A percentile compares a stretch with the other conserved stretches of the same genome.
These are phyloP conservation scores for Astrothelium subdiscretum DNA, from an alignment of 495 filamentous ascomycete genomes.

Conservation along the genomic window DNA sequence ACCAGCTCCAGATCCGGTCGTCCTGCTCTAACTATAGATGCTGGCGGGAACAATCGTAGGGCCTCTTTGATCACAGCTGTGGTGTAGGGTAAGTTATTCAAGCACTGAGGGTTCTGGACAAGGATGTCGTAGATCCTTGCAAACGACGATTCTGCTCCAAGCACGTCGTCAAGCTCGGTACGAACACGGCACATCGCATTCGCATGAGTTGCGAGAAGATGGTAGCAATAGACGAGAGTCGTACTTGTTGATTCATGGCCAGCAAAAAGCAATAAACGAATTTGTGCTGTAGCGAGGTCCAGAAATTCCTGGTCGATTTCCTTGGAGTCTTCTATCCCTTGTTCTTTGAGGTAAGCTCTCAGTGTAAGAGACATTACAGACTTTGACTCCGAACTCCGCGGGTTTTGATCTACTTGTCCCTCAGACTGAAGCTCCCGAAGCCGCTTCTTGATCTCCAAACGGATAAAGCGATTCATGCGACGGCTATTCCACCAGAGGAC, in stretches of 20 bases:
- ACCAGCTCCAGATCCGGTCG: constrained; percentile 13
- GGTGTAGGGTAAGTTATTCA: constrained; percentile 24
- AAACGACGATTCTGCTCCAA: constrained; percentile 18
- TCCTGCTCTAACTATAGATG: constrained; percentile 16
- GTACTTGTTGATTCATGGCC: constrained; percentile 38
- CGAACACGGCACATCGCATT: constrained; percentile 23
- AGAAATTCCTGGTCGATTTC: constrained; percentile 17
- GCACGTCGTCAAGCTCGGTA: constrained; percentile 28
- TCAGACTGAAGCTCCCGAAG: constrained; percentile 6
- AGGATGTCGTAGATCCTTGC: constrained; percentile 7
- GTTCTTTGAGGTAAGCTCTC: constrained; percentile 19
- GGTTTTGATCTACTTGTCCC: neutral
- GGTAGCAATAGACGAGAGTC: constrained; percentile 29
- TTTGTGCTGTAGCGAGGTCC: constrained; percentile 21
- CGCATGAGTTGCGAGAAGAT: constrained; percentile 29
- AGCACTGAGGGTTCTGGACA: constrained; percentile 2
- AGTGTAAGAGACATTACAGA: constrained; percentile 30
- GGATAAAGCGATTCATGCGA: constrained; percentile 24
- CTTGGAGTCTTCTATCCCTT: neutral
- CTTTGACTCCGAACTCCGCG: constrained; percentile 3
- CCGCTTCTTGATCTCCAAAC: constrained; percentile 23
- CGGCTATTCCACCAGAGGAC: neutral
- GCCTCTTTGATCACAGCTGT: constrained; percentile 21
- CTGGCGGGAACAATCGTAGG: constrained; percentile 22
- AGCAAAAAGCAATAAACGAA: constrained; percentile 31